Base-by-base conservation (phyloP, 345 rosid species). In the Xanthoceras sorbifolium region DNA sequence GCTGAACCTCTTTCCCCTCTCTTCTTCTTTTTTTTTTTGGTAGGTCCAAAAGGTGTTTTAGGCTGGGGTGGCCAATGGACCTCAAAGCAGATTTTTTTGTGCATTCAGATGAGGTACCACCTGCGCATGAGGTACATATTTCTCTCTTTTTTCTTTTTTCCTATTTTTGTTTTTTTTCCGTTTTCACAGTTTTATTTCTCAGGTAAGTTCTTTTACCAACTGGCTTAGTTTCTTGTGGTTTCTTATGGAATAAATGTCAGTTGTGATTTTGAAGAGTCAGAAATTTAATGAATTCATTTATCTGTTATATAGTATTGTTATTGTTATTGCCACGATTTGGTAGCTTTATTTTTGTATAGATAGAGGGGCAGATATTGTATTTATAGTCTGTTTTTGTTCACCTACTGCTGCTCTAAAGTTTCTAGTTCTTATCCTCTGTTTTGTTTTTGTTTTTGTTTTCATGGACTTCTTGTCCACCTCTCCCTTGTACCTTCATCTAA, bases 1-100 rank as follows among this genome's bases (percentile, higher is more conserved):
- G n/a, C 64, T 76, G 76, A 65, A 71, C 20, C 17, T 29, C 67
- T 20, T 9, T 18, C 18, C 9, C 23, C 25, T 10, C 26, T 28
- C 34, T 22, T 32, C 34, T 46, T 46, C 6, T 68, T 3, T 32
- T 20, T n/a, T 59, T 31, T 10, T 73, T 75, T 74, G 80, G 67
- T 78, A 96, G 98, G 99, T 95, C 97, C 67, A 73, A 83, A 61
- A 91, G 11, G 77, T 96, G 99, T 80, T 84, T 92, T 66, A 82
- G 75, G 77, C 82, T 94, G 67, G 79, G 42, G 28, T 96, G 99
- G 99, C 99, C 98, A 6, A 83, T 87, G 87, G 72, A 89, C 79
- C 70, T 3, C 9, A 77, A 83, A 36, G 89, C 92, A 55, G 98
- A 89, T 77, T 92, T 96, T 84, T 94, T 94, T 86, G 79, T 81